Evolutionary conservation across 805 yeast genomes (phyloP).

Genomic region (Wickerhamiella domercqiae): DNA sequence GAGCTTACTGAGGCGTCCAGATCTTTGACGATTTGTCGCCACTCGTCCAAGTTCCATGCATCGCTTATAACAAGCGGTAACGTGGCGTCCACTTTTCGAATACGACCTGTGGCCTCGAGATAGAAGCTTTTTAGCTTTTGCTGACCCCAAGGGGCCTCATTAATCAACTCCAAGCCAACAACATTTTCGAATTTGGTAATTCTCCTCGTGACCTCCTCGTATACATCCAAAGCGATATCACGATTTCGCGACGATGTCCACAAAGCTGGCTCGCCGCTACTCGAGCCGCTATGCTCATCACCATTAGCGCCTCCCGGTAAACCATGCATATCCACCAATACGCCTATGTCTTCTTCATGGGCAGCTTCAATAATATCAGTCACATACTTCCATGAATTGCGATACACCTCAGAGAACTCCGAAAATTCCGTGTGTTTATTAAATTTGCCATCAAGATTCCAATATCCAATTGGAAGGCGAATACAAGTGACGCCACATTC

Average conservation of each 20-base stretch:
- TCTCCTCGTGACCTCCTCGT: conserved; percentile 50
- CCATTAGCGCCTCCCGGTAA: conserved; percentile 87
- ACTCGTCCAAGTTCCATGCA: conserved; percentile 82
- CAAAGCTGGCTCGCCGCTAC: conserved; percentile 42
- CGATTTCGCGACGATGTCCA: conserved; percentile 33
- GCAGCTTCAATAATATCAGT: conserved; percentile 48
- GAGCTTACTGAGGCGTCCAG: conserved; percentile 25
- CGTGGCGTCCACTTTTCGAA: conserved; percentile 37
- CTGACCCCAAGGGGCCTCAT: conserved; percentile 60
- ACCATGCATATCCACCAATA: conserved; percentile 75
- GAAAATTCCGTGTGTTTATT: conserved; percentile 49
- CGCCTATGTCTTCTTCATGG: conserved; percentile 43
- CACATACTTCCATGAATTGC: conserved; percentile 56
- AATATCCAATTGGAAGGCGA: conserved; percentile 82
- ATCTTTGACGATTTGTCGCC: conserved; percentile 49
- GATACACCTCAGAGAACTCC: conserved; percentile 39
- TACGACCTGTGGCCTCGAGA: conserved; percentile 41
- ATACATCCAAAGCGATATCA: conserved; percentile 32
- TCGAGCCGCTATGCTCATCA: conserved; percentile 69
- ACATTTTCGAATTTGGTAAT: conserved; percentile 46
- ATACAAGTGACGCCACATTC: conserved; percentile 59
- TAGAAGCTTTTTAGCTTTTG: conserved; percentile 41
- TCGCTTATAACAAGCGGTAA: conserved; percentile 75
- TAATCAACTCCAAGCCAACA: conserved; percentile 68
- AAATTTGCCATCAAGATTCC: conserved; percentile 58